These are phyloP conservation scores for Spergularia marina DNA, from an alignment of 148 eudicot species.

Conservation along the genomic window DNA sequence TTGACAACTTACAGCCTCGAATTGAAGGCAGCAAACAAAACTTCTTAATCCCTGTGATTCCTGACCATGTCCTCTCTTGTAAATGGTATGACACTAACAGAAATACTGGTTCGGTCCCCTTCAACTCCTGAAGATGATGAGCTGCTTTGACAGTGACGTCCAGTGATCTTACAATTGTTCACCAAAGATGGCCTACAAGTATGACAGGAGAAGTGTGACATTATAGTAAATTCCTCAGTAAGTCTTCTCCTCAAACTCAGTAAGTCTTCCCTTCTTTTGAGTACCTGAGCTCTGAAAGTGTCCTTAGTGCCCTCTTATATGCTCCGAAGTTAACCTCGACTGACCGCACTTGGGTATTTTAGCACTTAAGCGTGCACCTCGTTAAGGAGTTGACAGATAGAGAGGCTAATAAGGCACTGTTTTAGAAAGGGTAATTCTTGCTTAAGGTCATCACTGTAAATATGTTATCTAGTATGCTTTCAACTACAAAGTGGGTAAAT, in stretches of 20 bases:
- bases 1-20: neutral
- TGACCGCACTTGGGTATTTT: neutral
- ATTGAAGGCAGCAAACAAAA: neutral
- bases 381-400: constrained; percentile 25
- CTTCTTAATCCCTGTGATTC: constrained; percentile 29
- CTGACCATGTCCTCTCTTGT: constrained; percentile 49
- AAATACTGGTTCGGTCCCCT: constrained; percentile 10
- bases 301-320: constrained; percentile 59
- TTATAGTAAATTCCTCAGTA: constrained; percentile 56
- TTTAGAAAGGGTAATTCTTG: too few species aligned
- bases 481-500: neutral
- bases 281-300: constrained; percentile 52
- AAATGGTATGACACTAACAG: constrained; percentile 42
- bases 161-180: constrained; percentile 58
- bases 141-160: constrained; percentile 5
- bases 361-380: constrained; percentile 32
- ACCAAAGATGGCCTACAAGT: constrained; percentile 75
- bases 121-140: neutral
- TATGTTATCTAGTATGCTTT: too few species aligned
- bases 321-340: constrained; percentile 8
- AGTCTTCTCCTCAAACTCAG: constrained; percentile 50
- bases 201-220: constrained; percentile 87
- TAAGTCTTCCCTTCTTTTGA: constrained; percentile 41
- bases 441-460: too few species aligned
- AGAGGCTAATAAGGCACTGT: constrained; percentile 17